Conservation (phyloP, 805 yeast genomes). For the Starmerella riodocensis region DNA sequence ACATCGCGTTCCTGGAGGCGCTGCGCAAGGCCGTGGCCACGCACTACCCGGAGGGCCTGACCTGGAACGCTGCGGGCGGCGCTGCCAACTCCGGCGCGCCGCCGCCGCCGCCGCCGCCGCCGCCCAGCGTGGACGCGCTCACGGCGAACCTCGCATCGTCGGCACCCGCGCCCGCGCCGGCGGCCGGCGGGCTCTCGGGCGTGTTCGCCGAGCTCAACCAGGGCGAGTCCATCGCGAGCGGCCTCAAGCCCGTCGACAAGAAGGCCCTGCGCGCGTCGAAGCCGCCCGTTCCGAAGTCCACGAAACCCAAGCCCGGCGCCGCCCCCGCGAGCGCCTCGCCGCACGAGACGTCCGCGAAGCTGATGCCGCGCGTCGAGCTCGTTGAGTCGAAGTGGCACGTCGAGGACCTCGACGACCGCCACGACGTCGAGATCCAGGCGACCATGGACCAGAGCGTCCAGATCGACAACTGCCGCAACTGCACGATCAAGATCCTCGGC, state of each 20-base stretch:
- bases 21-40: constrained; percentile 63
- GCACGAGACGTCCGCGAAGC: constrained; percentile 32
- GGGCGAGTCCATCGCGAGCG: constrained; percentile 74
- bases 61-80: constrained; percentile 47
- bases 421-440: constrained; percentile 60
- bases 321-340: constrained; percentile 14
- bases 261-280: constrained; percentile 84
- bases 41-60: constrained; percentile 69
- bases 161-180: constrained; percentile 11
- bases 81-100: constrained; percentile 29
- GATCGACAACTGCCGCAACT: constrained; percentile 64
- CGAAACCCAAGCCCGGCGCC: constrained; percentile 34
- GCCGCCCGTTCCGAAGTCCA: constrained; percentile 40
- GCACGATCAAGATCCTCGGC: constrained; percentile 73
- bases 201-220: constrained; percentile 82
- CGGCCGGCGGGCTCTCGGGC: constrained; percentile 63
- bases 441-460: constrained; percentile 79
- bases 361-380: constrained; percentile 51
- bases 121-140: constrained; percentile 67
- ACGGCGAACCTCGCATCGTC: constrained; percentile 21
- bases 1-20: constrained; percentile 50
- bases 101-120: constrained; percentile 80
- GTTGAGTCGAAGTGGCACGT: constrained; percentile 81
- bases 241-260: constrained; percentile 83
- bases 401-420: constrained; percentile 56